Base-by-base conservation (phyloP, 2,329 filamentous ascomycete species). In the Fusarium armeniacum region DNA sequence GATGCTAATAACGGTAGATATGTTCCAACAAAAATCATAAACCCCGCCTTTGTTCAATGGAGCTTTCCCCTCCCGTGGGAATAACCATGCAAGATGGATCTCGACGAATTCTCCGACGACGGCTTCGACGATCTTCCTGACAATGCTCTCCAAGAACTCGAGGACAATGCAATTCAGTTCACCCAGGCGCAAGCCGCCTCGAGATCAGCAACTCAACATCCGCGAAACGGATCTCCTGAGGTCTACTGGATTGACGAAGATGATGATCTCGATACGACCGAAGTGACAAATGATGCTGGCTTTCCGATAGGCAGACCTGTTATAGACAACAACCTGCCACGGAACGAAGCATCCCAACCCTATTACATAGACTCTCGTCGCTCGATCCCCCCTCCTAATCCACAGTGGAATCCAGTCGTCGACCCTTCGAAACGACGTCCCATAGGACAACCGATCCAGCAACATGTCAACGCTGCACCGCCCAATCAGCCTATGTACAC, bases 21-120 rank as follows among this genome's bases (percentile, higher is more conserved):
- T 49, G 50, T 45, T 43, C 38, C 46, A 52, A 49, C 46, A 55
- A 52, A 51, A 62, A 53, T 45, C 47, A 41, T n/a, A 30, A 10
- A 16, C 28, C 49, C 35, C 41, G 16, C 20, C n/a, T 32, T 58
- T 60, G 50, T 64, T 73, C 73, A 49, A 76, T 75, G 73, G 73
- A 71, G 71, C 28, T 69, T 36, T 15, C 44, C 33, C 46, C 20
- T 51, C 36, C 20, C 43, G 45, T 18, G 11, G 36, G 26, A 51
- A 45, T 13, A 47, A 53, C 67, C 73, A 66, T 67, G 58, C 67
- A 69, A 54, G 60, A 81, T 81, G 80, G 79, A 81, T 61, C 60
- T 80, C 80, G 87, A 89, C 80, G 85, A 87, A 65, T 90, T 89
- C 75, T 87, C 84, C 62, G 89, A 90, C 76, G 89, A 90, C 75